phyloP scores from a whole-genome alignment of 768 basidiomycete genomes.

The Rhodocollybia butyracea region DNA sequence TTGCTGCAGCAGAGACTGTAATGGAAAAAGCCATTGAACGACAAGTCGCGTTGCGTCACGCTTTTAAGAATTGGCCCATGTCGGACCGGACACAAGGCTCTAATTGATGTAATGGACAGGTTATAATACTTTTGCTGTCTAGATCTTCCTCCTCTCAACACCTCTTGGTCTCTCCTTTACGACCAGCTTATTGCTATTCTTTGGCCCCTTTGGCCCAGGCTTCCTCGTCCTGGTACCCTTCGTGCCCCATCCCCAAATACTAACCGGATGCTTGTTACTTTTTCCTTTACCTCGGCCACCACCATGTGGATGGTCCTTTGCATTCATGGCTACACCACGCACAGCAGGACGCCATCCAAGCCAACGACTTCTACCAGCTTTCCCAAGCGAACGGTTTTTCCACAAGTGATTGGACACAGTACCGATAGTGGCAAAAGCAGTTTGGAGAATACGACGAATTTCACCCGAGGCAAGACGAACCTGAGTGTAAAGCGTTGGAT shows the following conservation, averaged over 20 bases:
- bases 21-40: slow-evolving; percentile 1
- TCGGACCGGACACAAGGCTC: no score
- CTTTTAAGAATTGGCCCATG: no score
- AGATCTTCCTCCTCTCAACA: slow-evolving; percentile 4
- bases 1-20: slow-evolving; percentile 17
- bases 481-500: slow-evolving; percentile 52
- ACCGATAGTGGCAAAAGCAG: slow-evolving; percentile 87
- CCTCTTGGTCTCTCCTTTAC: slow-evolving; percentile 83
- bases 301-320: slow-evolving; percentile 93
- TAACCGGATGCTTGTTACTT: slow-evolving; percentile 91
- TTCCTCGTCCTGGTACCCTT: slow-evolving; percentile 93
- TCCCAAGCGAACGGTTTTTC: slow-evolving; percentile 82
- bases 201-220: slow-evolving; percentile 87
- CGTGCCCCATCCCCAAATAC: slow-evolving; percentile 89
- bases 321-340: slow-evolving; percentile 96
- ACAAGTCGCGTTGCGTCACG: no score
- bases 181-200: slow-evolving; percentile 89
- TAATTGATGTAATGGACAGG: no score
- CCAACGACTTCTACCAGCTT: slow-evolving; percentile 89
- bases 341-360: slow-evolving; percentile 81
- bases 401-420: slow-evolving; percentile 89
- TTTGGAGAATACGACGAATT: slow-evolving; percentile 77
- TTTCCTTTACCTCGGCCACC: slow-evolving; percentile 98
- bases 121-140: neutral
- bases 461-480: slow-evolving; percentile 91